Conservation (phyloP, 148 eudicot genomes). For the Oxyria digyna region DNA sequence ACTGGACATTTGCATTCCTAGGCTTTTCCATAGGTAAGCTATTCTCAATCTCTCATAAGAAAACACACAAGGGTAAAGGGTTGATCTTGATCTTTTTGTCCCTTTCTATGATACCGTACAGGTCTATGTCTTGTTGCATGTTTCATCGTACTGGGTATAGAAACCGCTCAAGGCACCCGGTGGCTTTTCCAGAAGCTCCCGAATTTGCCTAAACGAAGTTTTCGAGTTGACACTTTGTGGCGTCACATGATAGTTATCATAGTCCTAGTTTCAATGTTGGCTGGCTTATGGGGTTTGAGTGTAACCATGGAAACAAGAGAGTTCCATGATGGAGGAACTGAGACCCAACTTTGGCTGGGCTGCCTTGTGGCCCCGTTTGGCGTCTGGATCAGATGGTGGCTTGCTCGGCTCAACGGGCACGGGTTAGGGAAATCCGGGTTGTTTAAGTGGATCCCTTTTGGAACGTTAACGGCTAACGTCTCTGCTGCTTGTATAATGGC, state of each 20-base stretch:
- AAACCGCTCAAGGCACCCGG: slow-evolving; percentile 48
- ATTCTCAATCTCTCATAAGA: not conserved
- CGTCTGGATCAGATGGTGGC: slow-evolving; percentile 89
- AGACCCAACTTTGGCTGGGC: slow-evolving; percentile 69
- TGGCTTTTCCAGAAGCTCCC: slow-evolving; percentile 16
- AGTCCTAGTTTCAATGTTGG: slow-evolving; percentile 28
- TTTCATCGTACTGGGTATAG: slow-evolving; percentile 50
- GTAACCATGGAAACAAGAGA: slow-evolving; percentile 32
- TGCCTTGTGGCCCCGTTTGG: slow-evolving; percentile 78
- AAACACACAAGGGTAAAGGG: no score
- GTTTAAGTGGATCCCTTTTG: slow-evolving; percentile 76
- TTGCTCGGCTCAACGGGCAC: slow-evolving; percentile 72
- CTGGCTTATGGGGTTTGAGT: slow-evolving; percentile 38
- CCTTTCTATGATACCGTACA: not conserved
- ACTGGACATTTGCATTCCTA: slow-evolving; percentile 56
- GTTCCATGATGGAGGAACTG: slow-evolving; percentile 37
- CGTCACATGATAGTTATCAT: slow-evolving; percentile 20
- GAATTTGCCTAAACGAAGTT: not conserved
- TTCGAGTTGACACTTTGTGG: slow-evolving; percentile 12
- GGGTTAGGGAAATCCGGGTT: slow-evolving; percentile 52
- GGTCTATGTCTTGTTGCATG: not conserved
- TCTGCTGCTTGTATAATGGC: slow-evolving; percentile 84
- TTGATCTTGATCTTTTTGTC: not conserved
- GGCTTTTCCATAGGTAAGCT: slow-evolving; percentile 59
- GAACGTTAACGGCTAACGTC: slow-evolving; percentile 79